These are phyloP conservation scores for Pyrrhoderma lamaoense DNA, from an alignment of 1,284 basidiomycete species.

Conservation along the genomic window DNA sequence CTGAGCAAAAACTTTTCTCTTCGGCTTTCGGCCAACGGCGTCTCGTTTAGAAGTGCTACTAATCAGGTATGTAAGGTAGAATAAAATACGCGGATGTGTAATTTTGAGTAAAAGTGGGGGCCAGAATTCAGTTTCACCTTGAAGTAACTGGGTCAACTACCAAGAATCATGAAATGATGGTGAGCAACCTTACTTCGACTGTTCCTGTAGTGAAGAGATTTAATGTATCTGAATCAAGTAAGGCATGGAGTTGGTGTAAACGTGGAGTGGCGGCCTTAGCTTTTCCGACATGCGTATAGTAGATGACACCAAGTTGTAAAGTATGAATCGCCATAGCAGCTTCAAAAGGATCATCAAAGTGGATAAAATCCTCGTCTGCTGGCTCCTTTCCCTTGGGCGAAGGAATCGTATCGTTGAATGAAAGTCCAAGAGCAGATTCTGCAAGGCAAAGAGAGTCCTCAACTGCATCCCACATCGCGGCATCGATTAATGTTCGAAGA, in stretches of 20 bases:
- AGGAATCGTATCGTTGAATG: conserved; percentile 24
- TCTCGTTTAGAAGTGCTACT: conserved; percentile 61
- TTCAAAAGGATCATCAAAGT: conserved; percentile 34
- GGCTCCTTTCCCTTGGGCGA: conserved; percentile 17
- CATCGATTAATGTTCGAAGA: conserved; percentile 43
- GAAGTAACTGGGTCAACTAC: neutral
- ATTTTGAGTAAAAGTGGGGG: conserved; percentile 45
- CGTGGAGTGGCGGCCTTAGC: conserved; percentile 38
- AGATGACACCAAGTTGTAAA: conserved; percentile 52
- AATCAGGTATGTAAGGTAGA: conserved; percentile 56
- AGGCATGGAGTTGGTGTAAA: conserved; percentile 48
- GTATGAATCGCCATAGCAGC: conserved; percentile 41
- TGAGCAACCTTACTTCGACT: conserved; percentile 35
- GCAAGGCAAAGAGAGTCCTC: conserved; percentile 35
- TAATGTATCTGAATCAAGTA: conserved; percentile 52
- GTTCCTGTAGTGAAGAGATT: conserved; percentile 41
- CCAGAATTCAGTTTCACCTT: conserved; percentile 32
- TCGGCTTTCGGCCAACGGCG: conserved; percentile 62
- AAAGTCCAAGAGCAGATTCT: conserved; percentile 40
- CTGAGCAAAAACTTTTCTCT: conserved; percentile 56
- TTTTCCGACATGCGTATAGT: conserved; percentile 48
- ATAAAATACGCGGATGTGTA: conserved; percentile 60
- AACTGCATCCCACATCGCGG: conserved; percentile 46
- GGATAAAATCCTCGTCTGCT: conserved; percentile 25
- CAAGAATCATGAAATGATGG: neutral